phyloP scores from a whole-genome alignment of 1,284 basidiomycete species.

The Cystobasidiaceae sp. region DNA sequence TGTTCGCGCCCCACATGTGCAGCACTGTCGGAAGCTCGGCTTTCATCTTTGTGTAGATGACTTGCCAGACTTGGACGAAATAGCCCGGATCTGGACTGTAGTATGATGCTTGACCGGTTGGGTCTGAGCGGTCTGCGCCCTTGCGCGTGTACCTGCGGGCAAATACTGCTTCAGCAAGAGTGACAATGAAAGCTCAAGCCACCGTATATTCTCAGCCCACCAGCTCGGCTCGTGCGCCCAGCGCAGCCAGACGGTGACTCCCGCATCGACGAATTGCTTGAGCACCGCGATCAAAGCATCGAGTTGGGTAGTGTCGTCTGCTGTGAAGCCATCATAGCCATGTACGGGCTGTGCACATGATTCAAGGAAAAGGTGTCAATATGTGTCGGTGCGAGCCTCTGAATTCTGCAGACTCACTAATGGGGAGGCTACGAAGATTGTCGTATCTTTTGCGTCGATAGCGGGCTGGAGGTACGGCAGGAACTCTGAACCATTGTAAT shows the following conservation, averaged over 20 bases:
- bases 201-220: too few relatives aligned
- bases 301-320: constrained; percentile 42
- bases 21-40: not conserved
- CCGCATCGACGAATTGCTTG: constrained; percentile 46
- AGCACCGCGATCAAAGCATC: constrained; percentile 43
- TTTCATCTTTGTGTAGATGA: not conserved
- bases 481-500: constrained; percentile 7
- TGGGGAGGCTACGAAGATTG: constrained; percentile 4
- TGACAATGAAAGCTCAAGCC: not conserved
- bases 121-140: not conserved
- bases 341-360: constrained; percentile 26
- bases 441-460: not conserved
- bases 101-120: not conserved
- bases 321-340: constrained; percentile 38
- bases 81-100: not conserved
- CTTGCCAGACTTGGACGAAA: not conserved
- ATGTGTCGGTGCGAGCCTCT: not conserved
- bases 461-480: not conserved
- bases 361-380: too few relatives aligned
- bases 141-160: not conserved
- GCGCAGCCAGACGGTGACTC: constrained; percentile 46
- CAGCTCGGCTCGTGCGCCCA: constrained; percentile 40
- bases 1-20: constrained; percentile 9
- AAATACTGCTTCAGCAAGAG: not conserved
- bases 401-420: not conserved